phyloP scores from a whole-genome alignment of 192 early-diverging fungal species.

The Backusella parvicylindrica region DNA sequence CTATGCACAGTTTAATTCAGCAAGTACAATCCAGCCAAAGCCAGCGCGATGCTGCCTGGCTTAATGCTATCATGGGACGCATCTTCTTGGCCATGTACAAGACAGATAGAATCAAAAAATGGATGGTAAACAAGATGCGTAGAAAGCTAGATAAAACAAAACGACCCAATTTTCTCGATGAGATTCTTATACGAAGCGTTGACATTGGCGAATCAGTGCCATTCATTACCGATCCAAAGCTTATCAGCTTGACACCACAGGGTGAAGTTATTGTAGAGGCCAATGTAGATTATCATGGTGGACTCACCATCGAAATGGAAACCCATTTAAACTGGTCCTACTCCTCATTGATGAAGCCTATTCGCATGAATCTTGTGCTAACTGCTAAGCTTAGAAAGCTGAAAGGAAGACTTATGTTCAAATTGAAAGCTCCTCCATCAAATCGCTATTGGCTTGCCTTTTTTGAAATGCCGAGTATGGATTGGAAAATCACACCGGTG shows the following conservation, averaged over 20 bases:
- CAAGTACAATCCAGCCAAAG: conserved; percentile 52
- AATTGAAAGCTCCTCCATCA: conserved; percentile 77
- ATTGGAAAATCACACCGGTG: conserved; percentile 72
- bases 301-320: conserved; percentile 72
- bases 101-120: conserved; percentile 54
- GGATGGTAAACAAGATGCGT: conserved; percentile 62
- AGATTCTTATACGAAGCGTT: conserved; percentile 76
- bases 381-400: conserved; percentile 70
- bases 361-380: conserved; percentile 79
- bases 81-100: conserved; percentile 70
- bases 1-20: conserved; percentile 34
- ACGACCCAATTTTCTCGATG: conserved; percentile 69
- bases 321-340: conserved; percentile 45
- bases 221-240: conserved; percentile 73
- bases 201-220: conserved; percentile 80
- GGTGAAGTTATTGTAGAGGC: conserved; percentile 75
- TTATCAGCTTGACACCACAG: conserved; percentile 57
- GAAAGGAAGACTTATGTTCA: conserved; percentile 72
- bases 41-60: conserved; percentile 60
- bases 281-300: conserved; percentile 79
- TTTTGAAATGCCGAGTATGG: conserved; percentile 72
- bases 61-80: conserved; percentile 82
- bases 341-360: conserved; percentile 38
- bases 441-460: conserved; percentile 91
- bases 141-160: conserved; percentile 64